Percentiles rank a stretch among this genome's conserved stretches.
Evolutionary conservation across 495 filamentous ascomycete genomes (phyloP).

Genomic region (Barbatosphaeria neglecta): DNA sequence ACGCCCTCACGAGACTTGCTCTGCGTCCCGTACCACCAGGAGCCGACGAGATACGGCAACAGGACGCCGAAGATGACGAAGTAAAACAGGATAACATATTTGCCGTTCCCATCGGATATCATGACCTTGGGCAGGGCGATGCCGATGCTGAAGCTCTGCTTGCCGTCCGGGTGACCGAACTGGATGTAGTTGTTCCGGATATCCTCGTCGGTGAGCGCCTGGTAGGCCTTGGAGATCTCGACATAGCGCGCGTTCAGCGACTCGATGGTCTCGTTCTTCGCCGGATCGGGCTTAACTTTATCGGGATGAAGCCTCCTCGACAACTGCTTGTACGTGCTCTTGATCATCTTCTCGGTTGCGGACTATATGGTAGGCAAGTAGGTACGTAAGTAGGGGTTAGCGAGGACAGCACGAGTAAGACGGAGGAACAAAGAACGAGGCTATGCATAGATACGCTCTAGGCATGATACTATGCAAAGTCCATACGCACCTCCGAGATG

Average conservation of each 20-base stretch:
- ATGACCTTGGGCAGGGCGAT: conserved; percentile 93
- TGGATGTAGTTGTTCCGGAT: conserved; percentile 92
- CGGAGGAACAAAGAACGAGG: conserved; percentile 1
- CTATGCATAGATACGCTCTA: no score
- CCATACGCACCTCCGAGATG: conserved; percentile 54
- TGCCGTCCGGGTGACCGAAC: conserved; percentile 93
- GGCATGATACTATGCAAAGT: no score
- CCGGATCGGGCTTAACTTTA: conserved; percentile 69
- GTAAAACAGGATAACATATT: conserved; percentile 88
- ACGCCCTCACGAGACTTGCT: conserved; percentile 83
- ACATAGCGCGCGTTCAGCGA: conserved; percentile 78
- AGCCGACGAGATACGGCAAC: conserved; percentile 84
- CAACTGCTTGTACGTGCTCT: conserved; percentile 72
- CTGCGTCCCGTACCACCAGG: conserved; percentile 98
- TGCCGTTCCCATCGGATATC: conserved; percentile 83
- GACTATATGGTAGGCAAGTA: conserved; percentile 49
- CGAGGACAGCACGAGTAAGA: conserved; percentile 1
- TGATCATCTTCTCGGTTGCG: conserved; percentile 79
- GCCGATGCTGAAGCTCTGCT: conserved; percentile 95
- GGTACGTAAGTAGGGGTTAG: no score
- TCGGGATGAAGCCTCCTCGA: conserved; percentile 86
- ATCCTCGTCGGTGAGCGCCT: conserved; percentile 92
- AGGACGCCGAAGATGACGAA: conserved; percentile 75
- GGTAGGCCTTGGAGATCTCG: conserved; percentile 93
- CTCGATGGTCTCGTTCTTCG: conserved; percentile 83